phyloP scores from a whole-genome alignment of 306 rosid species.

The Trifolium subterraneum region DNA sequence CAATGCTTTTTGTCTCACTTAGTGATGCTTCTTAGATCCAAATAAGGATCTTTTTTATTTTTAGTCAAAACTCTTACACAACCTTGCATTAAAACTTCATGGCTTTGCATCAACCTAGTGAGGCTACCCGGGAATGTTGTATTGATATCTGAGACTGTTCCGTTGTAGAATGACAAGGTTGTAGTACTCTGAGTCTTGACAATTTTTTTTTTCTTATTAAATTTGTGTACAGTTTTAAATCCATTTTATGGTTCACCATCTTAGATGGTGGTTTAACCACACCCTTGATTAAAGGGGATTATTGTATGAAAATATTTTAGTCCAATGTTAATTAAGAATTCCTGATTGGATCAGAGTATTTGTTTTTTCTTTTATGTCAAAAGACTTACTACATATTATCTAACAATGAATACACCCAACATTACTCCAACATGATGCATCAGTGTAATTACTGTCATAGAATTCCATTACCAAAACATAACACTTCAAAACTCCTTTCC shows the following conservation, averaged over 20 bases:
- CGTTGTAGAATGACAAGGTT: constrained; percentile 50
- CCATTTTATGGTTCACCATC: constrained; percentile 36
- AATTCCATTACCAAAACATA: no score
- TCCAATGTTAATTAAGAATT: constrained; percentile 33
- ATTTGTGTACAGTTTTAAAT: constrained; percentile 51
- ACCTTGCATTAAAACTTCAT: constrained; percentile 36
- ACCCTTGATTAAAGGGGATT: constrained; percentile 39
- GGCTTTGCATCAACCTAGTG: constrained; percentile 35
- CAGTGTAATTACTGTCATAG: no score
- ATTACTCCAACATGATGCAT: no score
- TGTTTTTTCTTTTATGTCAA: neutral
- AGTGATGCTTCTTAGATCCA: constrained; percentile 15
- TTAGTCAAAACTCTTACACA: constrained; percentile 33
- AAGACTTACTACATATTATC: no score
- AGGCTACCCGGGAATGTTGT: constrained; percentile 57
- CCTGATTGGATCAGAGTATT: constrained; percentile 1
- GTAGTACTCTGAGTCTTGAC: constrained; percentile 42
- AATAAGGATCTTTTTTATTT: constrained; percentile 12
- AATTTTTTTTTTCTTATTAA: constrained; percentile 4
- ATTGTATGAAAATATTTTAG: constrained; percentile 31
- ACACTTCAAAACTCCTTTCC: no score
- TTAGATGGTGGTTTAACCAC: constrained; percentile 30
- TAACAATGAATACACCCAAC: no score
- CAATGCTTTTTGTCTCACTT: constrained; percentile 5
- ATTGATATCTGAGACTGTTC: constrained; percentile 49